phyloP scores from a whole-genome alignment of 805 yeast genomes.

The Saccharomyces eubayanus region DNA sequence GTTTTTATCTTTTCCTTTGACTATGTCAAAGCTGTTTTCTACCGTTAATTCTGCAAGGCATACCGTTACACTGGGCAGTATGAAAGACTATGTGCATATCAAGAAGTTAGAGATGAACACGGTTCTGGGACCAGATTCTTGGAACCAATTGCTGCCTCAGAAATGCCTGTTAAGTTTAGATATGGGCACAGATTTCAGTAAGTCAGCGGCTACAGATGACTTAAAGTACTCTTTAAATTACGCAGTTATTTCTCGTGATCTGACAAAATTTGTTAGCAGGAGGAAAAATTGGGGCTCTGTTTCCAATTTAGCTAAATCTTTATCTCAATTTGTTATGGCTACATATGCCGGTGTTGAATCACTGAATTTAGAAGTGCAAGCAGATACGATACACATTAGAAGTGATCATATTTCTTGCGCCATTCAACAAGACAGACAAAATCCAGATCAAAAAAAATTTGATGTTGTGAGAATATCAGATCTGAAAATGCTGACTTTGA shows the following conservation, averaged over 20 bases:
- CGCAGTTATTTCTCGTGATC: slow-evolving; percentile 67
- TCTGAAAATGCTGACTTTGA: slow-evolving; percentile 59
- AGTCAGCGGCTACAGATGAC: slow-evolving; percentile 77
- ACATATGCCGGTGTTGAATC: slow-evolving; percentile 17
- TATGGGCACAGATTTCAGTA: slow-evolving; percentile 56
- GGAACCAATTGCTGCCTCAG: slow-evolving; percentile 61
- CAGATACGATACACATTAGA: slow-evolving; percentile 26
- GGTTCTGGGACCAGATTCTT: slow-evolving; percentile 63
- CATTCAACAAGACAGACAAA: slow-evolving; percentile 4
- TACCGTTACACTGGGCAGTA: neutral
- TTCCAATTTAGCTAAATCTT: slow-evolving; percentile 37
- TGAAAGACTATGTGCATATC: slow-evolving; percentile 34
- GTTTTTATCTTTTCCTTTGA: neutral
- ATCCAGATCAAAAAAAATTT: neutral
- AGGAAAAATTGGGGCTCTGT: slow-evolving; percentile 30
- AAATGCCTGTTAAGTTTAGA: slow-evolving; percentile 54
- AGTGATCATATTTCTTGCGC: slow-evolving; percentile 23
- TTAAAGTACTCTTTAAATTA: slow-evolving; percentile 77
- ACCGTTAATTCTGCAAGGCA: neutral
- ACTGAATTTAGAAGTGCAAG: slow-evolving; percentile 13
- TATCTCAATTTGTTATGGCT: slow-evolving; percentile 39
- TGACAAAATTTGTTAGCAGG: slow-evolving; percentile 42
- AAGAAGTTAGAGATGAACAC: slow-evolving; percentile 54
- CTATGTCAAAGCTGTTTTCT: neutral
- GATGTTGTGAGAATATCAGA: slow-evolving; percentile 37